A percentile compares a stretch with the other conserved stretches of the same genome.
Evolutionary conservation across 116 monocot genomes (phyloP).

Genomic region (Phalaenopsis hybrid): DNA sequence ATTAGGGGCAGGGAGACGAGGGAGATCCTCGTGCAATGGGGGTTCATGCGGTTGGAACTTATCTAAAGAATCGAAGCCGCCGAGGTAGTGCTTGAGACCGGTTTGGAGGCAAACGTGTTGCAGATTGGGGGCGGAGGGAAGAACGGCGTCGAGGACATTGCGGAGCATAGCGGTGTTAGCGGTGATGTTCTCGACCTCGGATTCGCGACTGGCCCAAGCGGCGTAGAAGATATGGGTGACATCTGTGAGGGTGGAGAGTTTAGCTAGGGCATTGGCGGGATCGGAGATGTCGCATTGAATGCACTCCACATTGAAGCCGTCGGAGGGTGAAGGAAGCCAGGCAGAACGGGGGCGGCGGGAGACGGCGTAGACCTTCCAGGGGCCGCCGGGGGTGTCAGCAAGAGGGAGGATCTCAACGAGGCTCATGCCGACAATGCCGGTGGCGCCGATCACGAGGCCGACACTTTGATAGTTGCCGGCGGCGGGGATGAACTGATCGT

Average conservation of each 20-base stretch:
- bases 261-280: conserved; percentile 33
- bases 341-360: conserved; percentile 46
- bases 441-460: conserved; percentile 69
- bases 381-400: conserved; percentile 68
- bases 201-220: conserved; percentile 25
- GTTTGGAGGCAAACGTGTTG: conserved; percentile 77
- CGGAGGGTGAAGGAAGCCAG: conserved; percentile 17
- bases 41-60: conserved; percentile 26
- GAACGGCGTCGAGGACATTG: conserved; percentile 56
- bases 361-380: conserved; percentile 93
- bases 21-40: conserved; percentile 69
- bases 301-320: conserved; percentile 28
- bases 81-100: conserved; percentile 66
- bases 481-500: conserved; percentile 17
- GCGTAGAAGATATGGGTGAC: conserved; percentile 87
- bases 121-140: conserved; percentile 49
- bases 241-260: conserved; percentile 66
- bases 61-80: conserved; percentile 36
- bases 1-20: conserved; percentile 54
- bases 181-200: conserved; percentile 40
- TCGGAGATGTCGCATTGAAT: conserved; percentile 76
- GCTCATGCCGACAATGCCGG: conserved; percentile 85
- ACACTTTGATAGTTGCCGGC: conserved; percentile 46
- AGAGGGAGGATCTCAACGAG: conserved; percentile 90
- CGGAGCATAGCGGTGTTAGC: conserved; percentile 47